Conservation (phyloP, 2,329 filamentous ascomycete genomes). For the Clonostachys sp. region DNA sequence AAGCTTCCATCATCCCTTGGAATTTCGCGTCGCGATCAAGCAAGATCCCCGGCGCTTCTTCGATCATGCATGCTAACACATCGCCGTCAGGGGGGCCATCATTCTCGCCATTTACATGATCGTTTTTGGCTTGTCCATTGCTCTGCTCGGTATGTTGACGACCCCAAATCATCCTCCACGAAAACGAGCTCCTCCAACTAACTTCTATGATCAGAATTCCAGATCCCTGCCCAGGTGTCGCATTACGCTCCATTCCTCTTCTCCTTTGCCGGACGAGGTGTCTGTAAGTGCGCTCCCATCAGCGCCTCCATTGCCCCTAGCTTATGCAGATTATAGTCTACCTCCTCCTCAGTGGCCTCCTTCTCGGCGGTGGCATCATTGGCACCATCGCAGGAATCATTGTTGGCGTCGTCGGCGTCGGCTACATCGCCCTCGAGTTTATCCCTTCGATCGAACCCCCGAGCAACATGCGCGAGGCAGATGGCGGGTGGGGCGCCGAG, state of each 20-base stretch:
- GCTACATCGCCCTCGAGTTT: conserved; percentile 72
- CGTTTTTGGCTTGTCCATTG: conserved; percentile 78
- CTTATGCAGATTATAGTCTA: conserved; percentile 62
- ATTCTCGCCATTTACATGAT: conserved; percentile 86
- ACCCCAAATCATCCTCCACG: background rate
- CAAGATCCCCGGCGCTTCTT: too few species aligned
- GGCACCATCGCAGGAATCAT: conserved; percentile 74
- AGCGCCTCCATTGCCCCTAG: background rate
- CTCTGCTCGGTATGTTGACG: conserved; percentile 49
- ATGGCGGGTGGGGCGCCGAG: conserved; percentile 72
- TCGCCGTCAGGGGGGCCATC: conserved; percentile 34
- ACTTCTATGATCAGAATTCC: conserved; percentile 61
- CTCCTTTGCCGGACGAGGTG: conserved; percentile 90
- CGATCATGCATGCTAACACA: background rate
- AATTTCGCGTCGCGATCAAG: too few species aligned
- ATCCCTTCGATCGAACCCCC: conserved; percentile 76
- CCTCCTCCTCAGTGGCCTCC: conserved; percentile 86
- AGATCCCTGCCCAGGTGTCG: conserved; percentile 87
- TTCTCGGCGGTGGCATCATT: conserved; percentile 64
- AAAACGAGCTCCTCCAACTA: background rate
- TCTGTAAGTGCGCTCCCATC: conserved; percentile 61
- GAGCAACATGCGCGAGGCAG: conserved; percentile 75
- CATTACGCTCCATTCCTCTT: conserved; percentile 97
- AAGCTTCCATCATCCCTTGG: conserved; percentile 24
- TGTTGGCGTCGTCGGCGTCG: conserved; percentile 73